These are phyloP conservation scores for Trypanosoma brucei DNA, from an alignment of 208 protist species.

Conservation along the genomic window DNA sequence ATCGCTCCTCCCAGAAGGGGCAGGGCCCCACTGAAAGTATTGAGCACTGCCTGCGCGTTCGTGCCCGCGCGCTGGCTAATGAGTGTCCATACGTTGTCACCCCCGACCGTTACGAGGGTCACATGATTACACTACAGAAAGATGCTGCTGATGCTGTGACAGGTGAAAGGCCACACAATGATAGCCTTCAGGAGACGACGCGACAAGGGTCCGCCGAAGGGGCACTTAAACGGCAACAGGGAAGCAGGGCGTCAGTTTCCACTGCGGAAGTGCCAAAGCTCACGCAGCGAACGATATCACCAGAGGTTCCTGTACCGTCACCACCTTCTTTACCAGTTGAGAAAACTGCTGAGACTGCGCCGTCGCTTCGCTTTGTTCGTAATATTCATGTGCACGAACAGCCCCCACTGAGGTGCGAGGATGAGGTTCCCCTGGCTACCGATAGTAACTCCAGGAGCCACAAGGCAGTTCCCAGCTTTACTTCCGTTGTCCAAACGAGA, in stretches of 20 bases:
- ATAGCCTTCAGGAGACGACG: not conserved
- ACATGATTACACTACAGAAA: not conserved
- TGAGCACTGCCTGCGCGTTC: slow-evolving; percentile 10
- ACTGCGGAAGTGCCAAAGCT: not conserved
- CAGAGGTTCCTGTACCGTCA: not conserved
- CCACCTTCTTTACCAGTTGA: slow-evolving; percentile 3
- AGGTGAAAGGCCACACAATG: not conserved
- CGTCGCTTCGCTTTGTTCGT: not conserved
- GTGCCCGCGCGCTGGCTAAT: slow-evolving; percentile 2
- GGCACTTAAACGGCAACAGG: not conserved
- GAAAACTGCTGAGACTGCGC: not conserved
- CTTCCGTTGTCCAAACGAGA: too few species aligned
- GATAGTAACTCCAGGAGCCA: too few species aligned
- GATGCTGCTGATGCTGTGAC: not conserved
- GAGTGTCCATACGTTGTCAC: slow-evolving; percentile 11
- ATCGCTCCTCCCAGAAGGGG: slow-evolving; percentile 1
- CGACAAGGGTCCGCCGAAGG: not conserved
- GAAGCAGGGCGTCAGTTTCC: not conserved
- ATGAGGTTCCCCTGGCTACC: not conserved
- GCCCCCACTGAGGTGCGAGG: not conserved
- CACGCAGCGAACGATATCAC: not conserved
- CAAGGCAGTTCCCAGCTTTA: too few species aligned
- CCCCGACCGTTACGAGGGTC: not conserved
- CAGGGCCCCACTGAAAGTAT: slow-evolving; percentile 5
- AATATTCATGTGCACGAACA: not conserved